Conservation (phyloP, 1,284 basidiomycete species). For the Pascua sp. region DNA sequence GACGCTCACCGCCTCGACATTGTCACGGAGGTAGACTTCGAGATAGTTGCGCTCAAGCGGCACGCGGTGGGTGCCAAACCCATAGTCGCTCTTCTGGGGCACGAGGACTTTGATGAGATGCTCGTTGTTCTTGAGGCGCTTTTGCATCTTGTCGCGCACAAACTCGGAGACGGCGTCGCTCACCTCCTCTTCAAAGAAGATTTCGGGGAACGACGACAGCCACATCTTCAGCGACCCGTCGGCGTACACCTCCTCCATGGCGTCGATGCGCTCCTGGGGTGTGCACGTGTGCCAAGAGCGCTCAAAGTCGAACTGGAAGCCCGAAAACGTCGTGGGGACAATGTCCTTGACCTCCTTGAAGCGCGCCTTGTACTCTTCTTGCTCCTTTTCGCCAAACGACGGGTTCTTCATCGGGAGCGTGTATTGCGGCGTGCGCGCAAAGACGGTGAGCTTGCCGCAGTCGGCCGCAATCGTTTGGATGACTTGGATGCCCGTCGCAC, state of each 20-base stretch:
- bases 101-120: slow-evolving; percentile 10
- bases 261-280: slow-evolving; percentile 5
- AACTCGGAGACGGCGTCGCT: slow-evolving; percentile 6
- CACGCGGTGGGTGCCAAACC: slow-evolving; percentile 14
- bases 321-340: slow-evolving; percentile 7
- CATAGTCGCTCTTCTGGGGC: slow-evolving; percentile 4
- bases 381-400: slow-evolving; percentile 1
- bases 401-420: slow-evolving; percentile 16
- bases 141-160: slow-evolving; percentile 9
- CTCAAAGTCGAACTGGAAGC: slow-evolving; percentile 11
- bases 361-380: slow-evolving; percentile 3
- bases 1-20: slow-evolving; percentile 12
- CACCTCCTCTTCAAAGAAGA: slow-evolving; percentile 10
- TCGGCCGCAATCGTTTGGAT: slow-evolving; percentile 11
- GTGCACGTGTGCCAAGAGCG: neutral
- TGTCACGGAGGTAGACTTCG: slow-evolving; percentile 9
- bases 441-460: slow-evolving; percentile 10
- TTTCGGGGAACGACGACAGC: slow-evolving; percentile 13
- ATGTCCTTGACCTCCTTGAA: slow-evolving; percentile 1
- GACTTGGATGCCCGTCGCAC: slow-evolving; percentile 15
- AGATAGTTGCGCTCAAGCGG: slow-evolving; percentile 16
- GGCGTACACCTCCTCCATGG: slow-evolving; percentile 8
- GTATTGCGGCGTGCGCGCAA: slow-evolving; percentile 17
- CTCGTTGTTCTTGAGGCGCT: slow-evolving; percentile 12
- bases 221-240: slow-evolving; percentile 16